Percentiles rank a stretch among this genome's conserved stretches.
Conservation (phyloP, 805 yeast genomes). For the Tetrapisispora namnaoensis region DNA sequence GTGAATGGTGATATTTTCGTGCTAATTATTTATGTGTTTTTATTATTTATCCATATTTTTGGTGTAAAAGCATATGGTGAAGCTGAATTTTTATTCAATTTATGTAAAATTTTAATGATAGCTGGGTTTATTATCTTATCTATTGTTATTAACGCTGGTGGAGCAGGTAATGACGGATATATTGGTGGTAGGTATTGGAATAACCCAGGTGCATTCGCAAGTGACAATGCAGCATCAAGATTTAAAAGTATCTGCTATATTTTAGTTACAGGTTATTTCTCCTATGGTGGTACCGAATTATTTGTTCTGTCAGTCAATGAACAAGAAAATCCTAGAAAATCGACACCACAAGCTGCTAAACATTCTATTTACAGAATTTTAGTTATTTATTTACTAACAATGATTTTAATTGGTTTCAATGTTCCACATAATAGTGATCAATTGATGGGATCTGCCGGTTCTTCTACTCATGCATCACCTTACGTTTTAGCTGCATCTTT, state of each 20-base stretch:
- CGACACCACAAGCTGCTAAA: slow-evolving; percentile 55
- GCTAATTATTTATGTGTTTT: slow-evolving; percentile 42
- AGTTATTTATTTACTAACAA: slow-evolving; percentile 45
- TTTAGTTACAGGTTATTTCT: slow-evolving; percentile 53
- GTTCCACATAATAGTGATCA: slow-evolving; percentile 48
- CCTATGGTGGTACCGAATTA: slow-evolving; percentile 60
- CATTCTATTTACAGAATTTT: slow-evolving; percentile 58
- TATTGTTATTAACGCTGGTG: slow-evolving; percentile 49
- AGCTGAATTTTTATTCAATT: slow-evolving; percentile 50
- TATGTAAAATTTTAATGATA: slow-evolving; percentile 46
- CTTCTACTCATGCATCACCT: slow-evolving; percentile 56
- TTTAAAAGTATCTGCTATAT: slow-evolving; percentile 61
- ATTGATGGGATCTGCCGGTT: slow-evolving; percentile 40
- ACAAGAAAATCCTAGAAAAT: slow-evolving; percentile 47
- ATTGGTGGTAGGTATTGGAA: slow-evolving; percentile 54
- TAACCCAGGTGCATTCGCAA: slow-evolving; percentile 41
- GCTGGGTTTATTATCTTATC: slow-evolving; percentile 50
- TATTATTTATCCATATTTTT: slow-evolving; percentile 43
- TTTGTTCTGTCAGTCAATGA: slow-evolving; percentile 61
- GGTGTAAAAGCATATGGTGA: slow-evolving; percentile 66
- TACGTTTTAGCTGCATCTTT: slow-evolving; percentile 61
- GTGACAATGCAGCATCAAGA: slow-evolving; percentile 25
- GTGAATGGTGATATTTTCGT: slow-evolving; percentile 48
- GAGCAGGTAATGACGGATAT: slow-evolving; percentile 43
- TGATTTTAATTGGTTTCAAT: slow-evolving; percentile 45